These are phyloP conservation scores for Carex sylvatica DNA, from an alignment of 202 grass and related monocot species.

Conservation along the genomic window DNA sequence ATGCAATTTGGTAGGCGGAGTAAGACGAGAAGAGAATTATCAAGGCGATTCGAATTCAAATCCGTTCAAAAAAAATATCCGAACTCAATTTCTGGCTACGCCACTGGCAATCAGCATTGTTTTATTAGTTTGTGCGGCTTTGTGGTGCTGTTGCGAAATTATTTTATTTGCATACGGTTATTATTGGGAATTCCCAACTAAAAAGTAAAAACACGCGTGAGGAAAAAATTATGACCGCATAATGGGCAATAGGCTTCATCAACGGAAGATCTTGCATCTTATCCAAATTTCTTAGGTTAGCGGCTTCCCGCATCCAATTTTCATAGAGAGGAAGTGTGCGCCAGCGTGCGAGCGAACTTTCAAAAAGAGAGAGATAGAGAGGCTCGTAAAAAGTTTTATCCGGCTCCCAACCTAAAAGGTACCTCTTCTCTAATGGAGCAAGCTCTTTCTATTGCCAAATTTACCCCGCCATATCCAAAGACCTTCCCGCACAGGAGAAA, in stretches of 20 bases:
- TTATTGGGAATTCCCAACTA: no score
- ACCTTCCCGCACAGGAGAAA: constrained; percentile 4
- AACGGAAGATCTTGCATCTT: constrained; percentile 12
- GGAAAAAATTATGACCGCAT: background rate
- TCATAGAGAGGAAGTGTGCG: background rate
- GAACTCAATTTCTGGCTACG: no score
- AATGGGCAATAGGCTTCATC: background rate
- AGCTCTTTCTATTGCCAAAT: constrained; percentile 40
- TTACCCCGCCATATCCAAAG: constrained; percentile 31
- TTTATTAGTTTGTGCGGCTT: no score
- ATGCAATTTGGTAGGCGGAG: no score
- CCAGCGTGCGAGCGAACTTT: background rate
- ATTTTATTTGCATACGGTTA: no score
- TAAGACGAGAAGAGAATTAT: no score
- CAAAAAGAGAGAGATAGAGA: background rate
- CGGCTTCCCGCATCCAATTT: no score
- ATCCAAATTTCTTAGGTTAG: constrained; percentile 18
- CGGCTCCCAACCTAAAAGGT: background rate
- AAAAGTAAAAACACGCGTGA: no score
- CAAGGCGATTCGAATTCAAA: no score
- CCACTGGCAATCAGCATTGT: no score
- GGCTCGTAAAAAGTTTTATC: background rate
- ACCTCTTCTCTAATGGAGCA: constrained; percentile 48
- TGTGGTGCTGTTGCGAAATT: no score
- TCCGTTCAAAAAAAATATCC: no score